Evolutionary conservation across 345 rosid species (phyloP).

Genomic region (Conringia planisiliqua): DNA sequence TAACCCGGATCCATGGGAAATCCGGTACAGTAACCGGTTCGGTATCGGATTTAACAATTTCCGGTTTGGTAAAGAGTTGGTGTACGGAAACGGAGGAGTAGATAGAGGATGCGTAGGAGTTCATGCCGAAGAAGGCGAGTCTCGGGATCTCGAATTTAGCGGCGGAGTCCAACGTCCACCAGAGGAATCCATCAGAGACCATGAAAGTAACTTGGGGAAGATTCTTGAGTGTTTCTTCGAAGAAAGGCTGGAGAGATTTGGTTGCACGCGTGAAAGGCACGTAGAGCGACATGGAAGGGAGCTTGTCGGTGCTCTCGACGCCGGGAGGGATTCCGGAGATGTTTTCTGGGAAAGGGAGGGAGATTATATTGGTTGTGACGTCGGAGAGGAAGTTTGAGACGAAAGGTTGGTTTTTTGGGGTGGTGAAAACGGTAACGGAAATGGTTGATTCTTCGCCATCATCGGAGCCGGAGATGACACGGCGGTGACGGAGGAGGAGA

Average conservation of each 20-base stretch:
- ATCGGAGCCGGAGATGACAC: not conserved
- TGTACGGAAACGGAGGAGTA: not conserved
- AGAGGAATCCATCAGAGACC: slow-evolving; percentile 68
- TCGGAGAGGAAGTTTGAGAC: slow-evolving; percentile 42
- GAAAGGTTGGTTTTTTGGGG: slow-evolving; percentile 56
- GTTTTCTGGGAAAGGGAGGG: slow-evolving; percentile 51
- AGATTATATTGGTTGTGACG: slow-evolving; percentile 30
- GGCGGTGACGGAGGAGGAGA: slow-evolving; percentile 51
- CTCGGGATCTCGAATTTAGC: slow-evolving; percentile 57
- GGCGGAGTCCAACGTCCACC: slow-evolving; percentile 80
- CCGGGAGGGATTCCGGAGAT: slow-evolving; percentile 47
- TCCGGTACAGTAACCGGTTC: slow-evolving; percentile 45
- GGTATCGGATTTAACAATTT: slow-evolving; percentile 24
- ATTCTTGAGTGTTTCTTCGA: slow-evolving; percentile 41
- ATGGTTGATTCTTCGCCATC: not conserved
- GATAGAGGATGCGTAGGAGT: slow-evolving; percentile 15
- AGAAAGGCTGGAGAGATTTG: slow-evolving; percentile 48
- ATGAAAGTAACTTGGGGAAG: slow-evolving; percentile 49
- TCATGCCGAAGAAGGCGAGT: slow-evolving; percentile 52
- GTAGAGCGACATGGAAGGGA: slow-evolving; percentile 57
- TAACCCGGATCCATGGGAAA: slow-evolving; percentile 65
- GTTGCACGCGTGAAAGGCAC: slow-evolving; percentile 53
- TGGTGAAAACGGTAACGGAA: slow-evolving; percentile 61
- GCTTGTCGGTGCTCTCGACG: slow-evolving; percentile 66
- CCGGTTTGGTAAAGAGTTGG: slow-evolving; percentile 21